Evolutionary conservation across 306 rosid species (phyloP).

Genomic region (Ceratonia siliqua): DNA sequence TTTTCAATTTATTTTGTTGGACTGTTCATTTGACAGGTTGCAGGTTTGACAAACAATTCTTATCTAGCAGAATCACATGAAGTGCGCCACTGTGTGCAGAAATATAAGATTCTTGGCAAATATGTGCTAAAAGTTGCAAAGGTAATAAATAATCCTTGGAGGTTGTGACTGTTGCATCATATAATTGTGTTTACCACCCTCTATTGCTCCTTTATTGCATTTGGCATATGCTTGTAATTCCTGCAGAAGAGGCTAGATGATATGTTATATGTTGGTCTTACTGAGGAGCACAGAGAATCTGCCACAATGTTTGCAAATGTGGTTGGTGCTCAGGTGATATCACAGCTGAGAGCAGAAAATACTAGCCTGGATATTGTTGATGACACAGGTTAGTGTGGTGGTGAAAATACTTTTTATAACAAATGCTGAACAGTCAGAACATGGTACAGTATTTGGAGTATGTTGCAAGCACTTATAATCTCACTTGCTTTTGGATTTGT

Average conservation of each 20-base stretch:
- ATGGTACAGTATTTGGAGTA: conserved; percentile 26
- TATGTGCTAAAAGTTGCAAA: conserved; percentile 86
- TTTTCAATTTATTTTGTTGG: conserved; percentile 26
- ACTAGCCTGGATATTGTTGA: conserved; percentile 43
- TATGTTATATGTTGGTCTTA: conserved; percentile 98
- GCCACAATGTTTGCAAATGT: conserved; percentile 91
- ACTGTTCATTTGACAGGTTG: conserved; percentile 63
- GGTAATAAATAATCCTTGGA: conserved; percentile 48
- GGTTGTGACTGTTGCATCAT: conserved; percentile 31
- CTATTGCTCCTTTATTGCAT: conserved; percentile 36
- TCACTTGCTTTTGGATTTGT: conserved; percentile 11
- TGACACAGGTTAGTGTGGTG: conserved; percentile 59
- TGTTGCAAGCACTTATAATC: conserved; percentile 21
- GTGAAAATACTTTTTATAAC: conserved; percentile 9
- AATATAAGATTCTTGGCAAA: conserved; percentile 71
- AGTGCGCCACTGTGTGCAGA: conserved; percentile 89
- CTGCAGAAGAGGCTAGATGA: conserved; percentile 87
- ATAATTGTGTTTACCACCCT: conserved; percentile 27
- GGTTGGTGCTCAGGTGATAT: conserved; percentile 95
- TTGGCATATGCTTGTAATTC: conserved; percentile 38
- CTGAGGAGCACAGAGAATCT: conserved; percentile 97
- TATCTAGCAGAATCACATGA: conserved; percentile 69
- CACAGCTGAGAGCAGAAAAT: conserved; percentile 73
- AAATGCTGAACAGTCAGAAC: conserved; percentile 25
- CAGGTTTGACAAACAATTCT: conserved; percentile 98